phyloP scores from a whole-genome alignment of 140 eudicot genomes.

The Oenanthe javanica region DNA sequence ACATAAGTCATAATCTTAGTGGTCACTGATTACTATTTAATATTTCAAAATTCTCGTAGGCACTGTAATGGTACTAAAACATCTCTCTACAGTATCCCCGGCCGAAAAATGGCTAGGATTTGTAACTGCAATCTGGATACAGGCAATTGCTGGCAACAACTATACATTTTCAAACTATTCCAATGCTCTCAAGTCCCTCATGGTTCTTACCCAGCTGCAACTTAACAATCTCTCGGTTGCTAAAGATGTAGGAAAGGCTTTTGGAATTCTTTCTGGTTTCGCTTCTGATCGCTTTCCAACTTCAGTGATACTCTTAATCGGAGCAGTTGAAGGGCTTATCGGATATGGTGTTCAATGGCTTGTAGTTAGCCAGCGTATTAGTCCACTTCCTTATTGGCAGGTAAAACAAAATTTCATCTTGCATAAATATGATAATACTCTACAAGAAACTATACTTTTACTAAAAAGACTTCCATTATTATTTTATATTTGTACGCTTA shows the following conservation, averaged over 20 bases:
- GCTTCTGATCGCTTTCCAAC: slow-evolving; percentile 70
- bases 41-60: background rate
- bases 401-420: slow-evolving; percentile 17
- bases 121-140: slow-evolving; percentile 95
- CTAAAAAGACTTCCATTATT: background rate
- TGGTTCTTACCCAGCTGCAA: slow-evolving; percentile 83
- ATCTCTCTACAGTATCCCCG: slow-evolving; percentile 25
- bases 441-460: background rate
- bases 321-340: slow-evolving; percentile 65
- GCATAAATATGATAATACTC: background rate
- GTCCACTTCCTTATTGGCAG: slow-evolving; percentile 92
- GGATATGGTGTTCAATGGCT: slow-evolving; percentile 99
- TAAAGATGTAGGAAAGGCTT: slow-evolving; percentile 92
- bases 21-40: background rate
- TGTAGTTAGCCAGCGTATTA: slow-evolving; percentile 62
- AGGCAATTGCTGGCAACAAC: slow-evolving; percentile 90
- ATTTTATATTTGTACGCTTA: background rate
- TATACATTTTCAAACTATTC: slow-evolving; percentile 96
- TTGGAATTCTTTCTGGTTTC: slow-evolving; percentile 76
- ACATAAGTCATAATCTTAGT: background rate
- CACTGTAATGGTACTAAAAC: background rate
- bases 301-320: slow-evolving; percentile 57
- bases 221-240: slow-evolving; percentile 89
- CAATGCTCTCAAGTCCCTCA: slow-evolving; percentile 73
- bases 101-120: slow-evolving; percentile 95